These are phyloP conservation scores for Wallacemonas sp. DNA, from an alignment of 208 protist genomes.

Conservation along the genomic window DNA sequence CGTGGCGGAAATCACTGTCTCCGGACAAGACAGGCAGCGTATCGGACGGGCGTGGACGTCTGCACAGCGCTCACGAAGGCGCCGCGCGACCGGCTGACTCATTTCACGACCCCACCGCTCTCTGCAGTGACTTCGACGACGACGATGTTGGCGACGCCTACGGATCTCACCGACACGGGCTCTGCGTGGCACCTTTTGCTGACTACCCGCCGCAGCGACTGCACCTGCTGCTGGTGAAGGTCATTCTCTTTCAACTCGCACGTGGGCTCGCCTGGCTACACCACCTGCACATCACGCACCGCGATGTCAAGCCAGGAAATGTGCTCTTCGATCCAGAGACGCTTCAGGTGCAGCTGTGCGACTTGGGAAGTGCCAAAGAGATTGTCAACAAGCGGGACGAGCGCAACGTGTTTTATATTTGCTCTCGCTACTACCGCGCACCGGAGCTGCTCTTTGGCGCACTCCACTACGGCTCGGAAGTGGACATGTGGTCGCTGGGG, in stretches of 20 bases:
- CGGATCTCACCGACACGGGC: no score
- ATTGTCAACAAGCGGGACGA: constrained; percentile 46
- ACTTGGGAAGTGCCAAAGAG: constrained; percentile 89
- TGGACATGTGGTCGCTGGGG: constrained; percentile 94
- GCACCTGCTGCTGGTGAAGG: constrained; percentile 91
- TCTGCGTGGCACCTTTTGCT: no score
- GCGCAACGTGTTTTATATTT: constrained; percentile 90
- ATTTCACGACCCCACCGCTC: no score
- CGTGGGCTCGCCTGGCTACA: constrained; percentile 94
- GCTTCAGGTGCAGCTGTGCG: constrained; percentile 79
- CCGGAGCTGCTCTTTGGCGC: constrained; percentile 93
- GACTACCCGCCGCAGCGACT: no score
- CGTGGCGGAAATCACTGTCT: neutral
- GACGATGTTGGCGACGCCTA: constrained; percentile 81
- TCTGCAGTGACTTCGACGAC: constrained; percentile 56
- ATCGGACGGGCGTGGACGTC: neutral
- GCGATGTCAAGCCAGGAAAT: constrained; percentile 92
- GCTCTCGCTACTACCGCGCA: constrained; percentile 95
- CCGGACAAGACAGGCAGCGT: neutral
- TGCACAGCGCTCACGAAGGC: neutral
- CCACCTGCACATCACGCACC: constrained; percentile 69
- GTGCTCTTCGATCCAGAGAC: constrained; percentile 73
- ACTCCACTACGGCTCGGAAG: constrained; percentile 76
- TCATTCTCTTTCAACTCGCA: constrained; percentile 95
- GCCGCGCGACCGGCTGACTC: no score